These are phyloP conservation scores for Solanum commersonii DNA, from an alignment of 257 asterid genomes.

Conservation along the genomic window DNA sequence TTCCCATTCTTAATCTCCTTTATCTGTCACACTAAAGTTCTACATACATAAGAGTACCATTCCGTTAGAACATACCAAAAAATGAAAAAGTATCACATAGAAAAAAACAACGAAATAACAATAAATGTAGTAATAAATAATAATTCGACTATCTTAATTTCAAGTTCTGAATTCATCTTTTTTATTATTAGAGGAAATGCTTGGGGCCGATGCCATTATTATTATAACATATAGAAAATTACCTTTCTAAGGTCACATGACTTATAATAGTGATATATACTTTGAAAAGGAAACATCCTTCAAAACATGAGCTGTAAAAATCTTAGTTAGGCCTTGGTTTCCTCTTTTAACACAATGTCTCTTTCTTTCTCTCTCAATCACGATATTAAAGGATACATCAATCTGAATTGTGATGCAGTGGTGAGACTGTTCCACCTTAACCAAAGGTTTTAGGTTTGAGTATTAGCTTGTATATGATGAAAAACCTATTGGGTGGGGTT, in stretches of 20 bases:
- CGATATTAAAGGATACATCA: not conserved
- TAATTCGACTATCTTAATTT: not conserved
- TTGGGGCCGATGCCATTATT: not conserved
- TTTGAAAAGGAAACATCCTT: not conserved
- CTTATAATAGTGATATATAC: not conserved
- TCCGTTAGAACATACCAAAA: not conserved
- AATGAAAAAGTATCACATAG: not conserved
- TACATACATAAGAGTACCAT: not conserved
- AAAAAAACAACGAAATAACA: not conserved
- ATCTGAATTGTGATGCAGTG: not conserved
- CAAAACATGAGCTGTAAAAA: conserved; percentile 21
- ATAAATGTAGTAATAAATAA: not conserved
- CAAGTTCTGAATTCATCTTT: not conserved
- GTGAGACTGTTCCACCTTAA: too few relatives aligned
- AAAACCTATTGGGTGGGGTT: too few relatives aligned
- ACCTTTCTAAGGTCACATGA: not conserved
- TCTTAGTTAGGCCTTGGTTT: not conserved
- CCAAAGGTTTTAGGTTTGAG: not conserved
- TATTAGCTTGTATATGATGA: too few relatives aligned
- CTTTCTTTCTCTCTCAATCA: not conserved
- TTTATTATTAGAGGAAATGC: not conserved
- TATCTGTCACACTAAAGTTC: not conserved
- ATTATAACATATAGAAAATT: not conserved
- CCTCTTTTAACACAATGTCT: not conserved
- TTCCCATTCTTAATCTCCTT: not conserved